Conservation (phyloP, 768 basidiomycete genomes). For the Austroboletus festivus region DNA sequence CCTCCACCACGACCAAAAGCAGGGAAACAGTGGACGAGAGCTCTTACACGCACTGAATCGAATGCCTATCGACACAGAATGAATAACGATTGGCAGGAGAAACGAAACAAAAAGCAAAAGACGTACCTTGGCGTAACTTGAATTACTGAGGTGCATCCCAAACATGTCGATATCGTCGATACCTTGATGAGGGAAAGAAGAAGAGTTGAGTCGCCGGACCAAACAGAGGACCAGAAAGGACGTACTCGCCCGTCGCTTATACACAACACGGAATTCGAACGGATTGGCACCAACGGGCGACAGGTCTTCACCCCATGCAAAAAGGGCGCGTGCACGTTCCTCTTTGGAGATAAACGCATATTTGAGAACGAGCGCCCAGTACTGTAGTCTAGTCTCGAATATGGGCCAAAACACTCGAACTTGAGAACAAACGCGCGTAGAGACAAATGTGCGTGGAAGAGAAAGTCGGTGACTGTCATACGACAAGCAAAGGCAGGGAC, state of each 20-base stretch:
- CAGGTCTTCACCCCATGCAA: slow-evolving; percentile 45
- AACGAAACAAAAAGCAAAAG: neutral
- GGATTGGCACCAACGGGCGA: slow-evolving; percentile 58
- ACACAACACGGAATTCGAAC: slow-evolving; percentile 41
- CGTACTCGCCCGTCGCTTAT: slow-evolving; percentile 55
- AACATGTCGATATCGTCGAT: slow-evolving; percentile 63
- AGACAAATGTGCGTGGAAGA: neutral
- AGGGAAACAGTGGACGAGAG: slow-evolving; percentile 50
- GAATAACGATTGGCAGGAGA: neutral
- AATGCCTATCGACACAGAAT: slow-evolving; percentile 32
- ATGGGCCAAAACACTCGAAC: slow-evolving; percentile 56
- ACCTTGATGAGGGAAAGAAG: slow-evolving; percentile 34
- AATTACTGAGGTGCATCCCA: slow-evolving; percentile 80
- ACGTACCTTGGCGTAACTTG: slow-evolving; percentile 70
- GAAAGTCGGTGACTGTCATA: too few species aligned
- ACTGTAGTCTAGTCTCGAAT: slow-evolving; percentile 32
- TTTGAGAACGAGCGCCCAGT: slow-evolving; percentile 33
- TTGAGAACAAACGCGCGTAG: too few species aligned
- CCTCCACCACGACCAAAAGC: slow-evolving; percentile 57
- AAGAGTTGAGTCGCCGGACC: too few species aligned
- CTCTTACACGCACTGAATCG: slow-evolving; percentile 48
- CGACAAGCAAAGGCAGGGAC: slow-evolving; percentile 23
- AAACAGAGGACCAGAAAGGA: neutral
- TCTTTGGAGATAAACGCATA: slow-evolving; percentile 37
- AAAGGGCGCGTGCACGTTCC: slow-evolving; percentile 33